These are phyloP conservation scores for Nakataea oryzae DNA, from an alignment of 2,329 filamentous ascomycete genomes.

Conservation along the genomic window DNA sequence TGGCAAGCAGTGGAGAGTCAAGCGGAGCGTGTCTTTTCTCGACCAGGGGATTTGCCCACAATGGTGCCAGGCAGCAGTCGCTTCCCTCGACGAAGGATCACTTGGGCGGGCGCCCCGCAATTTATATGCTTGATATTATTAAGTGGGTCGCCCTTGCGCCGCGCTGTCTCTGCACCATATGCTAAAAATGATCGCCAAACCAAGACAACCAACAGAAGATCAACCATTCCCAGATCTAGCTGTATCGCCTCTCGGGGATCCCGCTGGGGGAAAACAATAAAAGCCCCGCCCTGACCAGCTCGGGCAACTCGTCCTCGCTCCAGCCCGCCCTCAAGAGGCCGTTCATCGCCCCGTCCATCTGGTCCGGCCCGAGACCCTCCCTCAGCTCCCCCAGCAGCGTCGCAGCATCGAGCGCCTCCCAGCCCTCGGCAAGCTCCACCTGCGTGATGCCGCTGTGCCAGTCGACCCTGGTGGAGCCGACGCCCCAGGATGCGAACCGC, in stretches of 20 bases:
- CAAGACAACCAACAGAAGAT: neutral
- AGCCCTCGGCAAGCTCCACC: neutral
- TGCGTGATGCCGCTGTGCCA: neutral
- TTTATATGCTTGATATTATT: too few species aligned
- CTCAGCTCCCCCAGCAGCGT: neutral
- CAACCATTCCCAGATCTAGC: neutral
- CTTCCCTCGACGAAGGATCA: too few species aligned
- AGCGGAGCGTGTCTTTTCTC: too few species aligned
- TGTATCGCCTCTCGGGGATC: neutral
- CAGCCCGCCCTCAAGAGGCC: neutral
- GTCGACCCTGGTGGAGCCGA: neutral
- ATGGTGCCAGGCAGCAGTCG: too few species aligned
- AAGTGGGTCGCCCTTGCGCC: too few species aligned
- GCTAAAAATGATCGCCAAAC: too few species aligned
- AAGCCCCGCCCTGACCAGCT: neutral
- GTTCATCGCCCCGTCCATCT: neutral
- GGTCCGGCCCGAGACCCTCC: neutral
- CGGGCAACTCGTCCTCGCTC: neutral
- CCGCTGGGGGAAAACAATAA: neutral
- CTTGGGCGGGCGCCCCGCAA: too few species aligned
- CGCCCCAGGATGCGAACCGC: neutral
- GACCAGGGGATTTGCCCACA: too few species aligned
- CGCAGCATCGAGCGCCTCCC: neutral
- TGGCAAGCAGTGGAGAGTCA: too few species aligned
- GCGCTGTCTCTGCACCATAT: too few species aligned